Evolutionary conservation across 1,284 basidiomycete genomes (phyloP).

Genomic region (Melampsora americana): DNA sequence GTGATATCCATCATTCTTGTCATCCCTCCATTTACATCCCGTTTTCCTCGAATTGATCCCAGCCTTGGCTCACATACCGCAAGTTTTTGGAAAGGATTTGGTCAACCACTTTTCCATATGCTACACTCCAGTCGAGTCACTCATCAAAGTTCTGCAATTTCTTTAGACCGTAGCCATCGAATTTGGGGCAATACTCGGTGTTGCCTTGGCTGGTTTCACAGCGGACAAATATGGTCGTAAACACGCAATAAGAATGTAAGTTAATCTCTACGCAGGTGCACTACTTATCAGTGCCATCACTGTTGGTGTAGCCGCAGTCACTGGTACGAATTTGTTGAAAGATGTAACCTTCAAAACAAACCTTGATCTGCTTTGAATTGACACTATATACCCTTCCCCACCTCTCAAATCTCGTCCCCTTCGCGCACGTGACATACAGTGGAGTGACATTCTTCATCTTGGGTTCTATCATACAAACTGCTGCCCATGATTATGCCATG

Average conservation of each 20-base stretch:
- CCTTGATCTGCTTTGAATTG: neutral
- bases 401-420: neutral
- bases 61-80: slow-evolving; percentile 11
- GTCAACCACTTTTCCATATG: slow-evolving; percentile 42
- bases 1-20: slow-evolving; percentile 50
- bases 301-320: too few species aligned
- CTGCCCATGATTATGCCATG: slow-evolving; percentile 47
- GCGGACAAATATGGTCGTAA: slow-evolving; percentile 51
- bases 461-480: slow-evolving; percentile 54
- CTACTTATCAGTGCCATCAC: too few species aligned
- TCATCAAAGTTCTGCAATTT: slow-evolving; percentile 16
- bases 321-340: too few species aligned
- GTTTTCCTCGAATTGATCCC: slow-evolving; percentile 51
- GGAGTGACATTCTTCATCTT: slow-evolving; percentile 54
- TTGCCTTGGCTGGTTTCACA: slow-evolving; percentile 48
- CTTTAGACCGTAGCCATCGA: slow-evolving; percentile 52
- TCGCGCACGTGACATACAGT: slow-evolving; percentile 23
- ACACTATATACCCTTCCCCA: neutral
- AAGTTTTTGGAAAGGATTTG: slow-evolving; percentile 42
- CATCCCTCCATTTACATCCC: slow-evolving; percentile 50
- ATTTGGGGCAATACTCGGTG: slow-evolving; percentile 52
- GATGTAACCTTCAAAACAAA: neutral
- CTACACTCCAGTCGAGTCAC: slow-evolving; percentile 25
- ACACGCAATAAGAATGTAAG: slow-evolving; percentile 46
- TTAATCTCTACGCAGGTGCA: neutral